Evolutionary conservation across 2,329 filamentous ascomycete genomes (phyloP).

Genomic region (Ophiocordyceps camponoti-floridani): DNA sequence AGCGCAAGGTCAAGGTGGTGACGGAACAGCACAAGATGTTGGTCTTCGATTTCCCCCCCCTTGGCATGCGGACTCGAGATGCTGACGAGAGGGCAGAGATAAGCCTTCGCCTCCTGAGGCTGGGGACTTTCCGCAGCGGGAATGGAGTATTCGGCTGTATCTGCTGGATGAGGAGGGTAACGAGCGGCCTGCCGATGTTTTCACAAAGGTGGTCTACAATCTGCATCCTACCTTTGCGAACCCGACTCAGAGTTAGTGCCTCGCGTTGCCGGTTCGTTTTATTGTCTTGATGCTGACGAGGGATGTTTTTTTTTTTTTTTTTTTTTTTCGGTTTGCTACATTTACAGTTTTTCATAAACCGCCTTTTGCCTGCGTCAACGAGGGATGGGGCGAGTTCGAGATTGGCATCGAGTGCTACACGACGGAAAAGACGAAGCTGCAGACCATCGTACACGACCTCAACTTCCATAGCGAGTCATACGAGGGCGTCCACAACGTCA

Average conservation of each 20-base stretch:
- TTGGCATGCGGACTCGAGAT: no score
- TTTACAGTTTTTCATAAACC: constrained; percentile 68
- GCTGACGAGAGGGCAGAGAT: constrained; percentile 30
- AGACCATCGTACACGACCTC: constrained; percentile 62
- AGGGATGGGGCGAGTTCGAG: constrained; percentile 98
- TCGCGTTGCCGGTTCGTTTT: no score
- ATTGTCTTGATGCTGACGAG: no score
- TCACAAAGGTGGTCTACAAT: constrained; percentile 84
- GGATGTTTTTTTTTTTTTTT: no score
- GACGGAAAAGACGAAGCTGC: constrained; percentile 72
- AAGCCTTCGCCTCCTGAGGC: constrained; percentile 51
- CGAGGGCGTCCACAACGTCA: constrained; percentile 63
- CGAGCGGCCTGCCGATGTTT: constrained; percentile 64
- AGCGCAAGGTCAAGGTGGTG: constrained; percentile 82
- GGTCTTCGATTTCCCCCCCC: no score
- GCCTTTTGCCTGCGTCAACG: constrained; percentile 79
- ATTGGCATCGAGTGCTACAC: constrained; percentile 73
- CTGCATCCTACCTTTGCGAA: constrained; percentile 89
- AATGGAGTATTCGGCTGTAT: constrained; percentile 78
- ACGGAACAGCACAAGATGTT: constrained; percentile 85
- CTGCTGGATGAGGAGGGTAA: constrained; percentile 75
- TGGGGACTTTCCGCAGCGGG: constrained; percentile 80
- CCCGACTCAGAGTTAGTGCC: constrained; percentile 58
- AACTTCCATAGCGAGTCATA: constrained; percentile 76
- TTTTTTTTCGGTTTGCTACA: no score